A percentile compares a stretch with the other conserved stretches of the same genome.
These are phyloP conservation scores for Chytriomyces sp. DNA, from an alignment of 192 early-diverging fungal genomes.

Conservation along the genomic window DNA sequence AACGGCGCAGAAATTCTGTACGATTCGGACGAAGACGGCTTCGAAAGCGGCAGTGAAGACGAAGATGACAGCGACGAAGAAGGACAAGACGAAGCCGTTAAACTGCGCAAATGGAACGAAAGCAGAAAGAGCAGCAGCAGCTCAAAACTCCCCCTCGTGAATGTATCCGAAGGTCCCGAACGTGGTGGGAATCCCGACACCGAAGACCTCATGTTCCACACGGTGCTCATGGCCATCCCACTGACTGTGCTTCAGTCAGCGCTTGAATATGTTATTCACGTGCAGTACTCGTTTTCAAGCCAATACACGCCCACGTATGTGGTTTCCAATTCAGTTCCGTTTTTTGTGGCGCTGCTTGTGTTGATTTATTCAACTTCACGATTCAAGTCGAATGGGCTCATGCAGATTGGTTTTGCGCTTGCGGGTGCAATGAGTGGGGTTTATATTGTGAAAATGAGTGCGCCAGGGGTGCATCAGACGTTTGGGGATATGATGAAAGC, in stretches of 20 bases:
- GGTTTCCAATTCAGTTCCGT: not conserved
- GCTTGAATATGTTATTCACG: not conserved
- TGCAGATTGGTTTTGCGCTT: not conserved
- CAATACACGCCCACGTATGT: not conserved
- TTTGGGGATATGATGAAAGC: not conserved
- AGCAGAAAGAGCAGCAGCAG: not conserved
- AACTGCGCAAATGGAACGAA: not conserved
- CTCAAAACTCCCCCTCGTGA: not conserved
- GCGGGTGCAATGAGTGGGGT: not conserved
- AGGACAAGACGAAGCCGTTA: not conserved
- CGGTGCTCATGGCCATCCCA: not conserved
- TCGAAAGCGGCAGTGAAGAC: not conserved
- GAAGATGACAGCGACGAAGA: not conserved
- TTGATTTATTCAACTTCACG: not conserved
- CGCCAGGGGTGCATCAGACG: not conserved
- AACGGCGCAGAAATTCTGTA: not conserved
- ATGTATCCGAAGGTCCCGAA: not conserved
- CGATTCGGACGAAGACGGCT: not conserved
- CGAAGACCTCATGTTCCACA: not conserved
- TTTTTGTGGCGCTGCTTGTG: not conserved
- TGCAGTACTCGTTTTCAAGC: not conserved
- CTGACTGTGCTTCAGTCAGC: not conserved
- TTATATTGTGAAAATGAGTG: not conserved
- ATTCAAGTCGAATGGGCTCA: not conserved
- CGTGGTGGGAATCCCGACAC: not conserved